Evolutionary conservation across 1,284 basidiomycete genomes (phyloP).

Genomic region (Heterobasidion irregulare): DNA sequence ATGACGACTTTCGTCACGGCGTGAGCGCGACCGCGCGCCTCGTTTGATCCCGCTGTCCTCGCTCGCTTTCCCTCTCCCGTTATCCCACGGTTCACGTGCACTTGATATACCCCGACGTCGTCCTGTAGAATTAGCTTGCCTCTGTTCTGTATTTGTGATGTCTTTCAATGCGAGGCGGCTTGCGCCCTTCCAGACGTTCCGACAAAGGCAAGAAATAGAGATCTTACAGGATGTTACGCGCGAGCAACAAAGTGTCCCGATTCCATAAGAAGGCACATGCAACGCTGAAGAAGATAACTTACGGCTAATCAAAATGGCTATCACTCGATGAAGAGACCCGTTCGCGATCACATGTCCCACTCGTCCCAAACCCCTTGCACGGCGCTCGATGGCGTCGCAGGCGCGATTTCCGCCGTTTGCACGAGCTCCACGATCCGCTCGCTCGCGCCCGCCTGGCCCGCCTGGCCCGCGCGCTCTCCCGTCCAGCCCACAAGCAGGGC

Average conservation of each 20-base stretch:
- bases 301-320: neutral
- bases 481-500: constrained; percentile 50
- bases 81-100: neutral
- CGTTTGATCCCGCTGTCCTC: neutral
- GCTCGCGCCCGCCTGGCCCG: constrained; percentile 33
- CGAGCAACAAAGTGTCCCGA: no score
- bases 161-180: no score
- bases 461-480: constrained; percentile 42
- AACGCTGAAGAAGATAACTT: neutral
- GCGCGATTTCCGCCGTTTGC: constrained; percentile 50
- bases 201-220: no score
- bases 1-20: constrained; percentile 30
- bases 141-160: no score
- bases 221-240: no score
- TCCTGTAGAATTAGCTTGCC: no score
- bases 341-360: constrained; percentile 36
- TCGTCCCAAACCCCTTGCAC: constrained; percentile 51
- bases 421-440: constrained; percentile 62
- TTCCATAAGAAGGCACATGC: no score
- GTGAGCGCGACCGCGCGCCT: neutral
- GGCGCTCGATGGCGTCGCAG: constrained; percentile 22
- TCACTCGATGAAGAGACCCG: no score
- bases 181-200: no score
- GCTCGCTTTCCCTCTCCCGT: neutral
- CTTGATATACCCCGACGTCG: no score